Base-by-base conservation (phyloP, 768 basidiomycete genomes). In the Lactarius indigo region DNA sequence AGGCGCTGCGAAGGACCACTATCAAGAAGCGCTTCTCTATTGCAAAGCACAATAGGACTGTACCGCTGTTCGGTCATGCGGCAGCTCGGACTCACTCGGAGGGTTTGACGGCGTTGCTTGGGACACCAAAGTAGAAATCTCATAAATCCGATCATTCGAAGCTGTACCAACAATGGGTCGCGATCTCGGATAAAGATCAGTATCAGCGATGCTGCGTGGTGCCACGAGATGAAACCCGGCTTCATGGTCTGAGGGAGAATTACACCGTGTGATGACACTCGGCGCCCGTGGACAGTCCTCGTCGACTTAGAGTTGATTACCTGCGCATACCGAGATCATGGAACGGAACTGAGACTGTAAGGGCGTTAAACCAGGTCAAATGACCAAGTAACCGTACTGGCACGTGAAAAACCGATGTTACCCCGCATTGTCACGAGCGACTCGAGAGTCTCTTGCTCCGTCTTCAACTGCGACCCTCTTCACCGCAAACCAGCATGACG, bases 401-500 rank as follows among this genome's bases (percentile, higher is more conserved):
- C 50, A 52, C 50, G 50, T 52, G 50, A 52, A 52, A 52, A 52
- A 15, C 50, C 12, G 12, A 26, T 52, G 23, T 52, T 52, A 52
- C 26, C 50, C 50, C 50, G n/a, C 50, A 52, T 26, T 52, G n/a
- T 23, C 47, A 23, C 47, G 47, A 23, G n/a, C 17, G 18, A 18
- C 0, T 5, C 41, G n/a, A n/a, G n/a, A n/a, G n/a, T 18, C 41
- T 0, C 44, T 5, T 23, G n/a, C n/a, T 47, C 44, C 44, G 44
- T 47, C 44, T 39, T 39, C 37, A 39, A 39, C n/a, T 17, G n/a
- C n/a, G 18, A n/a, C 12, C 18, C 20, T 47, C 28, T 17, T 35
- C 59, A 47, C 26, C 37, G 3, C 35, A n/a, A 31, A 28, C 67
- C 57, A 33, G 52, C 65, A 82, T 82, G 82, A 75, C 76, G 30